phyloP scores from a whole-genome alignment of 257 asterid species.

The Solanum etuberosum region DNA sequence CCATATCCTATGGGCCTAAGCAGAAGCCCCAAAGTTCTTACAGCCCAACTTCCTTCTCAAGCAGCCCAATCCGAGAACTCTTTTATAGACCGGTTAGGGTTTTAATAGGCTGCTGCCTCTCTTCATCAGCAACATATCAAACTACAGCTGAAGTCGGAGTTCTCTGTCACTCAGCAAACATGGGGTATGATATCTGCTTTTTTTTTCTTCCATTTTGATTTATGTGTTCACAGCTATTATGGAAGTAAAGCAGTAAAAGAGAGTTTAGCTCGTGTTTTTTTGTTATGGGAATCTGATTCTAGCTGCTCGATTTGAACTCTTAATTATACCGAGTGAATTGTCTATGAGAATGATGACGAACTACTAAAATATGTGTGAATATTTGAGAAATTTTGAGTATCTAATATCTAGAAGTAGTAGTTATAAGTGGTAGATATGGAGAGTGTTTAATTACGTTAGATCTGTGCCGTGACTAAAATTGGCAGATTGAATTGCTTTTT shows the following conservation, averaged over 20 bases:
- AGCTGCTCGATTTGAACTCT: background rate
- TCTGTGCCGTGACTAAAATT: background rate
- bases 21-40: background rate
- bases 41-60: background rate
- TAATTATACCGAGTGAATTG: background rate
- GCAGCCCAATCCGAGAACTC: background rate
- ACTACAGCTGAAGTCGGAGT: slow-evolving; percentile 2
- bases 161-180: slow-evolving; percentile 27
- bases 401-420: background rate
- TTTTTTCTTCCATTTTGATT: background rate
- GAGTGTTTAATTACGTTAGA: background rate
- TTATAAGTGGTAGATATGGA: background rate
- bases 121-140: background rate
- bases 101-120: background rate
- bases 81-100: slow-evolving; percentile 6
- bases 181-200: slow-evolving; percentile 28
- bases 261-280: background rate
- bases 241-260: background rate
- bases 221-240: background rate
- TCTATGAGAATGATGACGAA: background rate
- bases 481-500: background rate
- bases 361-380: background rate
- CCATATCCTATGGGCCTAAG: background rate
- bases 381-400: background rate
- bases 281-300: background rate